Base-by-base conservation (phyloP, 192 early-diverging fungal genomes). In the Coemansia sp. region DNA sequence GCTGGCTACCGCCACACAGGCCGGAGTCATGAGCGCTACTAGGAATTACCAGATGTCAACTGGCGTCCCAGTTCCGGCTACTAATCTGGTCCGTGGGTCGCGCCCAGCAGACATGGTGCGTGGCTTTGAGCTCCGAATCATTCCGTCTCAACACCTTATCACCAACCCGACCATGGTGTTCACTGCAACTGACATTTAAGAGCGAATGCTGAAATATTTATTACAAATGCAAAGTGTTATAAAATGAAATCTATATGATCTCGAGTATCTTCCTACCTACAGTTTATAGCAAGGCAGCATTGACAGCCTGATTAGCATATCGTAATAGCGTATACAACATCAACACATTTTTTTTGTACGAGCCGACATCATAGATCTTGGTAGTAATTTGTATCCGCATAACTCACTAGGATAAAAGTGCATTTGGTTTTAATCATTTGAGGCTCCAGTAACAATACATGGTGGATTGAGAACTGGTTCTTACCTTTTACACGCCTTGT, bases 11-110 rank as follows among this genome's bases (percentile, higher is more conserved):
- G 84, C 86, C 4, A 87, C 89, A 0, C 89, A 91, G 74, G 88
- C 91, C 38, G 88, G 87, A 3, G 88, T 97, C 5, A 85, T 94
- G 43, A 66, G 78, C 23, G 82, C 86, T 44, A 95, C 93, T 5
- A 84, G 70, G 63, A 61, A 70, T 52, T 60, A 69, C 37, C 88
- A 89, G 67, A 23, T 42, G 53, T 39, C 47, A 5, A 75, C 69
- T 0, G 76, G 42, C 30, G 58, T 68, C 13, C 43, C 40, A 13
- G 69, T 44, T 40, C 57, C 47, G 37, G 61, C 49, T 52, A 64
- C 57, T 64, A 76, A 61, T 58, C 71, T 58, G 68, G 76, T 26
- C 23, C 78, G 53, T 37, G 84, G 62, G 53, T 62, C 16, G 58
- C 61, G 75, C 57, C 66, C 69, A 0, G 50, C 76, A 7, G 69